These are phyloP conservation scores for Berkeleyomyces rouxiae DNA, from an alignment of 2,329 filamentous ascomycete genomes.

Conservation along the genomic window DNA sequence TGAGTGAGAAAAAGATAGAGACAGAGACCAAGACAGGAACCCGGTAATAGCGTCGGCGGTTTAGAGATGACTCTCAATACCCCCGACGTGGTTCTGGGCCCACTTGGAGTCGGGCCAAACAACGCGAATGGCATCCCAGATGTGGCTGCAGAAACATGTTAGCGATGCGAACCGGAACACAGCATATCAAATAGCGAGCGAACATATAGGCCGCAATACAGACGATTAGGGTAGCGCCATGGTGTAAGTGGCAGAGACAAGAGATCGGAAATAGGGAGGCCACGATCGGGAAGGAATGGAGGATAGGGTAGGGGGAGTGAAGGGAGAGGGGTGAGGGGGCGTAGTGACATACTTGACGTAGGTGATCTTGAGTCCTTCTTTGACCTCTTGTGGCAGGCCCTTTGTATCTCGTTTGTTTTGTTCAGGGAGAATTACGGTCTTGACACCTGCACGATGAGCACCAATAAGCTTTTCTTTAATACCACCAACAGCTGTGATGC, in stretches of 20 bases:
- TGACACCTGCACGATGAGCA: slow-evolving; percentile 79
- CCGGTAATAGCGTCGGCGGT: neutral
- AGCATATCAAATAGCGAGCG: slow-evolving; percentile 6
- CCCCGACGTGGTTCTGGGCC: slow-evolving; percentile 51
- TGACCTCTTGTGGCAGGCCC: slow-evolving; percentile 81
- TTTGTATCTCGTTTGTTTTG: slow-evolving; percentile 85
- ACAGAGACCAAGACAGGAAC: neutral
- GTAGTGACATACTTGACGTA: slow-evolving; percentile 56
- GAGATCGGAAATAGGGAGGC: slow-evolving; percentile 12
- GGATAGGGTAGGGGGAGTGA: neutral
- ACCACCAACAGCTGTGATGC: slow-evolving; percentile 84
- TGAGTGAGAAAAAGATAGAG: neutral
- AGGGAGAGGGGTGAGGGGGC: neutral
- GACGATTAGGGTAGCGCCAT: neutral
- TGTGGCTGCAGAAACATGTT: slow-evolving; percentile 40
- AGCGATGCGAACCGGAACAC: slow-evolving; percentile 15
- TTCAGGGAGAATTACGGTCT: slow-evolving; percentile 75
- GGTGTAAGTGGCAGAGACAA: slow-evolving; percentile 9
- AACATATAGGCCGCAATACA: neutral
- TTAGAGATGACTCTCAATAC: slow-evolving; percentile 67
- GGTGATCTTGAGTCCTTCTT: slow-evolving; percentile 70
- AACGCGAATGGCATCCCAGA: slow-evolving; percentile 81
- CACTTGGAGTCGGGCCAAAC: slow-evolving; percentile 86
- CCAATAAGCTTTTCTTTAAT: slow-evolving; percentile 99
- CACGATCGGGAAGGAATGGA: slow-evolving; percentile 27